Base-by-base conservation (phyloP, 192 early-diverging fungal genomes). In the Coemansia sp. region DNA sequence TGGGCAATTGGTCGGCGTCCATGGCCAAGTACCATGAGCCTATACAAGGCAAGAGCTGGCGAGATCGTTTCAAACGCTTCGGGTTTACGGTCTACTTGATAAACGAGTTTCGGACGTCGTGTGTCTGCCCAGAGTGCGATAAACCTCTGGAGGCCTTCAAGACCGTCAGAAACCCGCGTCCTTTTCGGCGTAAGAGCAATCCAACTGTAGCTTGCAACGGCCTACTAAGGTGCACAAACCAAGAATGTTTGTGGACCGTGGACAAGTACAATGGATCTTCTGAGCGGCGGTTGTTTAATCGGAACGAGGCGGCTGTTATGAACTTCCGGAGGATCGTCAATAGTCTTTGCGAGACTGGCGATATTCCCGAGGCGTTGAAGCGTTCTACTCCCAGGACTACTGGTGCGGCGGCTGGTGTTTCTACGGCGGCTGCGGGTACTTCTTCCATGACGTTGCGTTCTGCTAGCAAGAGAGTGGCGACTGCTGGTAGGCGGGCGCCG, bases 1-100 rank as follows among this genome's bases (percentile, higher is more conserved):
- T 73, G 31, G 48, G 71, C 12, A 66, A 67, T 23, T 67, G 71
- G 71, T 73, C 71, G 0, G 71, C 71, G 10, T 55, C 71, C 1
- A 62, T 61, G 41, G 19, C 7, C 8, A 8, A 6, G 1, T 67
- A 34, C 64, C 64, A 66, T 3, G 64, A 66, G 59, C 64, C 71
- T 14, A 73, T 67, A 31, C 42, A 38, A 2, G 72, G 60, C 25
- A 62, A 55, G 32, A 59, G 65, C 21, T 23, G 57, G 45, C 44
- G 64, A 2, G 23, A 34, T 4, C 60, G 67, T 32, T 38, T 73
- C 29, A 53, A 42, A 9, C n/a, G 27, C 5, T 45, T 67, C 17
- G 72, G 64, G 8, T 62, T 73, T 29, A 2, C 1, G 17, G 65
- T 73, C n/a, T 73, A 63, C 27, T 59, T 67, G 21, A 12, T 73